Percentiles rank a stretch among this genome's conserved stretches.
Evolutionary conservation across 1,139 yeast species (phyloP).

Genomic region (Arxiozyma bovina): DNA sequence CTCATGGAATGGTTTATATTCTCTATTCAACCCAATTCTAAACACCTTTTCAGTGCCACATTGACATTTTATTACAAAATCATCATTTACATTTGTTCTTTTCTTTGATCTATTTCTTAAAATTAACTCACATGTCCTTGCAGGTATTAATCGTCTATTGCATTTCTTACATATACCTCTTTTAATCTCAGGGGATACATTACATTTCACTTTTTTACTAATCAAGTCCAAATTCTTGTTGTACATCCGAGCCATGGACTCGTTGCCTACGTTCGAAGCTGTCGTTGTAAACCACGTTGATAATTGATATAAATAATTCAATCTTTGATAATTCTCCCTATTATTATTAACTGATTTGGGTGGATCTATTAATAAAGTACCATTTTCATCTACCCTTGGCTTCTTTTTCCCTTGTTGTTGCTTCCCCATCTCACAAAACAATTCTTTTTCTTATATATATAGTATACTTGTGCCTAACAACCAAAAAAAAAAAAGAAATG

Average conservation of each 20-base stretch:
- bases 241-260: conserved; percentile 19
- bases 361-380: conserved; percentile 15
- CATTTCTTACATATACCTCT: conserved; percentile 26
- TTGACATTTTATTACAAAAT: conserved; percentile 15
- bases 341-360: conserved; percentile 19
- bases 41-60: conserved; percentile 23
- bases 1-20: conserved; percentile 19
- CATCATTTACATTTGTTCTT: conserved; percentile 10
- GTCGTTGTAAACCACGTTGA: conserved; percentile 16
- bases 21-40: conserved; percentile 20
- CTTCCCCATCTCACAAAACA: neutral
- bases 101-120: conserved; percentile 1
- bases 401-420: neutral
- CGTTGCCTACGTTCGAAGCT: neutral
- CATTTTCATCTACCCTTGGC: conserved; percentile 15
- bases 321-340: conserved; percentile 26
- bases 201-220: conserved; percentile 24
- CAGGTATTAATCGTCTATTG: conserved; percentile 18
- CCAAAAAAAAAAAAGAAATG: neutral
- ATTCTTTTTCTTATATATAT: neutral
- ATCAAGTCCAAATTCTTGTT: conserved; percentile 20
- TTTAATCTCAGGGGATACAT: conserved; percentile 22
- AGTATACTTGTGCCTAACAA: neutral
- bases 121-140: conserved; percentile 6
- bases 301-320: conserved; percentile 26